These are phyloP conservation scores for Tulasnella sp. DNA, from an alignment of 768 basidiomycete genomes.

Conservation along the genomic window DNA sequence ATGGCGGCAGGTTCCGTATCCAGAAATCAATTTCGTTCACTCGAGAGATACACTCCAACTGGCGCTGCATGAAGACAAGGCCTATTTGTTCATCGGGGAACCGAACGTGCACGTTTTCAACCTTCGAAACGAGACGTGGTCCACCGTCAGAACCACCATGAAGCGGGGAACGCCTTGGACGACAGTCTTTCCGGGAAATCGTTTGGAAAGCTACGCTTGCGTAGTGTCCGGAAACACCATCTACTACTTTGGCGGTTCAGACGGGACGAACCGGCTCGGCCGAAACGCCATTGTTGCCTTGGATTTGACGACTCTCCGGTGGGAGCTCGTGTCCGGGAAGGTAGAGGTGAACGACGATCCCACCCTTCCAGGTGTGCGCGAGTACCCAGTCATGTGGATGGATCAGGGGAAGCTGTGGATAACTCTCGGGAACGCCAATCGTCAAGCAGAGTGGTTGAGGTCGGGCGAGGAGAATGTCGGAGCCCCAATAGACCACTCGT, in stretches of 20 bases:
- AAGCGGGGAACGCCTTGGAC: conserved; percentile 26
- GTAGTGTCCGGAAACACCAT: conserved; percentile 38
- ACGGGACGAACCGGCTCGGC: conserved; percentile 38
- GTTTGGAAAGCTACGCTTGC: conserved; percentile 31
- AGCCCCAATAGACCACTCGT: conserved; percentile 33
- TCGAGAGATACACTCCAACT: conserved; percentile 25
- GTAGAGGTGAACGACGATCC: conserved; percentile 32
- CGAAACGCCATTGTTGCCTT: conserved; percentile 44
- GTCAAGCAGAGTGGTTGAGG: conserved; percentile 36
- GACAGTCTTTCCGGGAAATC: conserved; percentile 31
- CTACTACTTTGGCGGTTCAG: conserved; percentile 44
- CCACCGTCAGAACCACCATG: conserved; percentile 36
- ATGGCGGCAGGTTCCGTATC: conserved; percentile 20
- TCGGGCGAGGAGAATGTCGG: conserved; percentile 35
- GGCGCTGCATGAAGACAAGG: conserved; percentile 37
- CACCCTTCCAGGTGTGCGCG: conserved; percentile 40
- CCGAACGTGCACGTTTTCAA: conserved; percentile 41
- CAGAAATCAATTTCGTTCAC: neutral
- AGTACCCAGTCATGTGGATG: conserved; percentile 41
- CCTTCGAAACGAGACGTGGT: conserved; percentile 41
- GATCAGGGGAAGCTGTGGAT: conserved; percentile 39
- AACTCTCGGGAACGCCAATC: conserved; percentile 42
- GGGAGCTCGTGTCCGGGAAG: conserved; percentile 37
- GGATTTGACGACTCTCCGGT: conserved; percentile 40
- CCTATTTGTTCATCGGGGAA: conserved; percentile 42